Percentiles rank a stretch among this genome's conserved stretches.
Conservation (phyloP, 129 eudicot species). For the Chrysanthemum seticuspe region DNA sequence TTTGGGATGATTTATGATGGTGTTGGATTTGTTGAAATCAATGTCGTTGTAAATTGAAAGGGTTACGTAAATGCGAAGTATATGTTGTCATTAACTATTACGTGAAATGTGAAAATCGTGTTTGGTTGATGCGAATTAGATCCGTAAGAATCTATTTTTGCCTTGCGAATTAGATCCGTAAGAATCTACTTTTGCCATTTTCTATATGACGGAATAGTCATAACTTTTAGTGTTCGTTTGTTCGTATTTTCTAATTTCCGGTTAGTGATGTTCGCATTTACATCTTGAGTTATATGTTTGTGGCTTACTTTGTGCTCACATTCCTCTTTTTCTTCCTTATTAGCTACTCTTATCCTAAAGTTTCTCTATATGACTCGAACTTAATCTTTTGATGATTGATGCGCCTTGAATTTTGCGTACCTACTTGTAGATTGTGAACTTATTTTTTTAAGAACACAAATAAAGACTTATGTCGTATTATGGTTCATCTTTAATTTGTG, state of each 20-base stretch:
- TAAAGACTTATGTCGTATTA: no score
- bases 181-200: neutral
- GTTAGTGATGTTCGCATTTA: conserved; percentile 4
- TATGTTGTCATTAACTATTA: neutral
- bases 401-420: no score
- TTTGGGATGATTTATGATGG: neutral
- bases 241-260: neutral
- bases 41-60: neutral
- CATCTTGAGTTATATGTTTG: neutral
- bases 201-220: neutral
- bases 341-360: no score
- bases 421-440: no score
- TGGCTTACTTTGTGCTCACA: neutral
- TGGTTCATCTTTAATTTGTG: no score
- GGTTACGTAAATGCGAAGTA: neutral
- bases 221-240: neutral
- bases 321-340: no score
- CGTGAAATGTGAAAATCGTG: neutral
- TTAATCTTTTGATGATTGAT: no score
- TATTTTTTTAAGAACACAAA: no score
- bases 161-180: neutral
- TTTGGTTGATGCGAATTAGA: neutral
- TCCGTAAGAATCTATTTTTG: neutral
- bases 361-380: no score
- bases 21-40: neutral